Conservation (phyloP, 2,329 filamentous ascomycete genomes). For the Diplodia scrobiculata region DNA sequence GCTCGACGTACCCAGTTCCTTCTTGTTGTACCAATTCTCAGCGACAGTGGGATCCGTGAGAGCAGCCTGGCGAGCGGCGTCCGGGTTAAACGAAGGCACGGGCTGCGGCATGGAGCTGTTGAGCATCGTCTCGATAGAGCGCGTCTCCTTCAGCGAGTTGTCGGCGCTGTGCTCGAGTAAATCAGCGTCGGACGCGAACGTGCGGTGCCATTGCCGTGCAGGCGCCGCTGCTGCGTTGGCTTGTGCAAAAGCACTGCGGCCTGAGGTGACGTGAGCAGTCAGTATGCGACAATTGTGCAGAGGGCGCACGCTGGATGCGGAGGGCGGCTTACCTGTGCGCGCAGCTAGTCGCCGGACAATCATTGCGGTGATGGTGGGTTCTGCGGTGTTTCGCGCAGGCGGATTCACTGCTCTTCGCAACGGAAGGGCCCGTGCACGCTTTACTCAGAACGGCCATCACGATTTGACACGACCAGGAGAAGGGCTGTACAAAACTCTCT, state of each 20-base stretch:
- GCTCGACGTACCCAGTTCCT: constrained; percentile 43
- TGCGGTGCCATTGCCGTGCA: constrained; percentile 35
- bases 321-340: constrained; percentile 42
- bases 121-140: constrained; percentile 43
- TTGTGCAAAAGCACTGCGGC: constrained; percentile 44
- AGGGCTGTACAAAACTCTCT: background rate
- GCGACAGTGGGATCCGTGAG: constrained; percentile 37
- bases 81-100: constrained; percentile 34
- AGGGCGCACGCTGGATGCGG: background rate
- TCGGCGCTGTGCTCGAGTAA: constrained; percentile 39
- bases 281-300: constrained; percentile 25
- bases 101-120: constrained; percentile 33
- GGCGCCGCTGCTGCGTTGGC: constrained; percentile 28
- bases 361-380: constrained; percentile 38
- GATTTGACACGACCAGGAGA: background rate
- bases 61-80: constrained; percentile 32
- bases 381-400: background rate
- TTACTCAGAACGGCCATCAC: constrained; percentile 1
- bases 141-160: constrained; percentile 38
- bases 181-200: constrained; percentile 41
- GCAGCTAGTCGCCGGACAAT: constrained; percentile 48
- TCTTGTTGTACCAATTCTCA: constrained; percentile 48
- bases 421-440: background rate
- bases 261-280: constrained; percentile 14
- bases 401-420: constrained; percentile 13